These are phyloP conservation scores for Rhodotorula sphaerocarpa DNA, from an alignment of 768 basidiomycete genomes.

Conservation along the genomic window DNA sequence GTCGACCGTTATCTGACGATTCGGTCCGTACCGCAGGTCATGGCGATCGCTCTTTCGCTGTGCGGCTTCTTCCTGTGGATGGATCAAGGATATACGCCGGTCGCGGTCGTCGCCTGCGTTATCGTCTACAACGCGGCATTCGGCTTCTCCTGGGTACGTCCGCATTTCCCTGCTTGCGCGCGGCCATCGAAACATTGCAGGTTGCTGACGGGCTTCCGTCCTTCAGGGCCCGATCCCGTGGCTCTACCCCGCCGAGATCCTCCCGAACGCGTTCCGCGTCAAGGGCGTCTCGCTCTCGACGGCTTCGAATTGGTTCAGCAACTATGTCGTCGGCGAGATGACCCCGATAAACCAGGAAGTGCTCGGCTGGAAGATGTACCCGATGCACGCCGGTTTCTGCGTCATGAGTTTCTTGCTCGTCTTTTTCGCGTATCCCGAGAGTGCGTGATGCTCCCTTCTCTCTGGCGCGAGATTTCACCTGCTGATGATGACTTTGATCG, in stretches of 20 bases:
- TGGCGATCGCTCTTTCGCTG: conserved; percentile 67
- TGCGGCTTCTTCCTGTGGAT: conserved; percentile 93
- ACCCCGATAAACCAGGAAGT: conserved; percentile 53
- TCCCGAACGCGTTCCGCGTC: conserved; percentile 78
- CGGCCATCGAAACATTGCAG: no score
- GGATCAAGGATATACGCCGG: conserved; percentile 73
- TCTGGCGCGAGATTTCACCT: neutral
- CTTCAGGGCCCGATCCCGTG: neutral
- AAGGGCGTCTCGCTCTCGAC: conserved; percentile 95
- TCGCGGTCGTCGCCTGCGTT: conserved; percentile 78
- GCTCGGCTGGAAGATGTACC: conserved; percentile 85
- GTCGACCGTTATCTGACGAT: no score
- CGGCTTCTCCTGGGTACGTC: conserved; percentile 46
- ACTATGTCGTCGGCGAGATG: conserved; percentile 16
- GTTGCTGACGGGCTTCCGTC: neutral
- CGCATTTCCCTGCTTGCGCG: neutral
- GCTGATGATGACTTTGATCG: neutral
- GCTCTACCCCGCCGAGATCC: conserved; percentile 53
- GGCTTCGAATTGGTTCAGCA: conserved; percentile 51
- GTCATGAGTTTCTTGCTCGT: conserved; percentile 48
- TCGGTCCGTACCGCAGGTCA: conserved; percentile 44
- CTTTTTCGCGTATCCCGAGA: conserved; percentile 58
- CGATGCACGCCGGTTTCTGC: conserved; percentile 83
- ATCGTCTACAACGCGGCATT: conserved; percentile 90
- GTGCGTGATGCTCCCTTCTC: neutral